phyloP scores from a whole-genome alignment of 2,329 filamentous ascomycete genomes.

The Corinectria fuckeliana region DNA sequence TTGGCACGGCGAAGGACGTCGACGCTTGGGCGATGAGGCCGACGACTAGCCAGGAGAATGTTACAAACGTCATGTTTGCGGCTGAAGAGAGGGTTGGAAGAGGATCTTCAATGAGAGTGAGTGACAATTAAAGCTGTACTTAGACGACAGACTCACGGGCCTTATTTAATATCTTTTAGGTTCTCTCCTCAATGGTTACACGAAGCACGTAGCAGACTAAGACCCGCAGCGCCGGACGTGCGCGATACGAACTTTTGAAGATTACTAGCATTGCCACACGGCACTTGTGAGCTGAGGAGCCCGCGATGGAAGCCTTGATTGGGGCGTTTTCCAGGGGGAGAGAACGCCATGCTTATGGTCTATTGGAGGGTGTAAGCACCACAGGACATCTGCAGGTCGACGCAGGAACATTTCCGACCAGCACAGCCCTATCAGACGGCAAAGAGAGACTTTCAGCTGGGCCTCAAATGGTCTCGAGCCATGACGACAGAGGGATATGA shows the following conservation, averaged over 20 bases:
- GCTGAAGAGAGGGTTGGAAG: neutral
- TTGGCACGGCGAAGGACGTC: conserved; percentile 20
- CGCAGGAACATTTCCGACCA: neutral
- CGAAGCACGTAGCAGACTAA: too few species aligned
- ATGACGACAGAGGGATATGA: neutral
- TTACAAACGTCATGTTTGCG: conserved; percentile 1
- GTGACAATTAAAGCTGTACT: neutral
- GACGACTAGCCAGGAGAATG: neutral
- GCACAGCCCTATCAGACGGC: neutral
- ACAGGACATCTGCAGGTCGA: neutral
- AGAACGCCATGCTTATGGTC: neutral
- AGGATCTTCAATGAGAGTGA: neutral
- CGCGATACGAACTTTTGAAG: neutral
- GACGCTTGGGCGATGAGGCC: conserved; percentile 10
- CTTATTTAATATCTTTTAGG: neutral
- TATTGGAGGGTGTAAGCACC: neutral
- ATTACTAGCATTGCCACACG: neutral
- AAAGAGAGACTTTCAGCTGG: neutral
- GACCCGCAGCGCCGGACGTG: neutral
- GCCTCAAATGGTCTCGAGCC: neutral
- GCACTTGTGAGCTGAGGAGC: neutral
- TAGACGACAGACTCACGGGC: neutral
- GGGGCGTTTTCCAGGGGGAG: neutral
- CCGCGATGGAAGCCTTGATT: neutral
- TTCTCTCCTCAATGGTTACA: too few species aligned